Base-by-base conservation (phyloP, 2,329 filamentous ascomycete genomes). In the Xylariaceae sp. region DNA sequence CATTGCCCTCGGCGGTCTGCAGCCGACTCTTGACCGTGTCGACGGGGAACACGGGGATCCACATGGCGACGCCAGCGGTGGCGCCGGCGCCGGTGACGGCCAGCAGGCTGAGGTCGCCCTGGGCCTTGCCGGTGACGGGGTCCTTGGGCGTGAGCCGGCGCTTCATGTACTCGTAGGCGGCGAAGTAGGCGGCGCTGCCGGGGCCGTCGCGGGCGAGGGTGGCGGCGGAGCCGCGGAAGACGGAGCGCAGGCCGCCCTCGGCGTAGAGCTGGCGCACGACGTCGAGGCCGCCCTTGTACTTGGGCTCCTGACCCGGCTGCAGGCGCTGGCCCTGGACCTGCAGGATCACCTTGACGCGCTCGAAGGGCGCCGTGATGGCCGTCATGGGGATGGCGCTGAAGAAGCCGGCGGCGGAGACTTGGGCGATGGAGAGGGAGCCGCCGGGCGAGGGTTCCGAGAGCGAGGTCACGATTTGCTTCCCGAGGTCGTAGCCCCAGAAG, bases 371-470 rank as follows among this genome's bases (percentile, higher is more conserved):
- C n/a, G 93, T 97, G 71, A 98, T 96, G 66, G 88, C 69, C 3
- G 93, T 98, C 89, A 95, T 95, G 59, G 93, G 93, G 45, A 98
- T 86, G 47, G 93, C 93, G 61, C 88, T 95, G 79, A 98, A 94
- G 80, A 96, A 96, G 50, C 93, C 93, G 12, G 93, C 93, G 28
- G 88, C 79, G 26, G 88, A 93, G 67, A 94, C 83, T 66, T 98
- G 93, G 33, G 74, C 85, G 60, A 96, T 89, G 44, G 83, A 81
- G 69, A 87, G 88, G 39, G 78, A 72, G 65, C 88, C 81, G 52
- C 82, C 72, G 39, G 85, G 80, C 6, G 22, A 26, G 17, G 72
- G 74, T 44, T 83, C 80, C 13, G 76, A 74, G 53, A 85, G 67
- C 47, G 68, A 73, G 53, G 80, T 77, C 44, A 98, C 90, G 56